Base-by-base conservation (phyloP, 129 eudicot genomes). In the Pittosporum tobira region DNA sequence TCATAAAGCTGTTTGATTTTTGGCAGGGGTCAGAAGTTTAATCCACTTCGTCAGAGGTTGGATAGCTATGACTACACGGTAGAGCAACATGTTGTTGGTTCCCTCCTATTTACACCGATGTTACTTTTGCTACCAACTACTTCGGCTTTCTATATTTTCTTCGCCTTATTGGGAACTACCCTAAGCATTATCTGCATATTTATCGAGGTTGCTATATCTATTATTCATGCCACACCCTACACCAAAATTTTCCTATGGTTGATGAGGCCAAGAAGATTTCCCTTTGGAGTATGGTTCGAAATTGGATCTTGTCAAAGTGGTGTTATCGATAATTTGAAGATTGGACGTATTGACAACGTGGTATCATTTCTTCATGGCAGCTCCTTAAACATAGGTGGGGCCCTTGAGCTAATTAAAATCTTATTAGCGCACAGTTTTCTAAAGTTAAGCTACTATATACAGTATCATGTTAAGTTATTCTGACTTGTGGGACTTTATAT, bases 11-110 rank as follows among this genome's bases (percentile, higher is more conserved):
- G 51, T 45, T 27, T 45, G 57, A 13, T 31, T 56, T 14, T 27
- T 75, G 58, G 64, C 88, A 93, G 99, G 91, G 99, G 96, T 53
- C 88, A 75, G 71, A 93, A 93, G 70, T 74, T 76, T 80, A 93
- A 93, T 79, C 96, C 99, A 54, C 84, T 87, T 62, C 99, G 99
- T 24, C 80, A 84, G 67, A 87, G 99, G 60, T 68, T 83, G 51
- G 99, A 93, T 74, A 93, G 96, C 79, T 93, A 93, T 53, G 82
- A 84, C 57, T 87, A 84, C 73, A 81, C 82, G 10, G 96, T 93
- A 59, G 99, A 93, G 71, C 96, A 93, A 37, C 99, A 93, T 55
- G 79, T 93, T 51, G 87, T 93, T 63, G 94, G 99, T 25, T 79
- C 96, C 43, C 94, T 93, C 19, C 75, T 93, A 48, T 87, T 93